Conservation (phyloP, 2,329 filamentous ascomycete genomes). For the Nothophaeocryptopus gaeumannii region DNA sequence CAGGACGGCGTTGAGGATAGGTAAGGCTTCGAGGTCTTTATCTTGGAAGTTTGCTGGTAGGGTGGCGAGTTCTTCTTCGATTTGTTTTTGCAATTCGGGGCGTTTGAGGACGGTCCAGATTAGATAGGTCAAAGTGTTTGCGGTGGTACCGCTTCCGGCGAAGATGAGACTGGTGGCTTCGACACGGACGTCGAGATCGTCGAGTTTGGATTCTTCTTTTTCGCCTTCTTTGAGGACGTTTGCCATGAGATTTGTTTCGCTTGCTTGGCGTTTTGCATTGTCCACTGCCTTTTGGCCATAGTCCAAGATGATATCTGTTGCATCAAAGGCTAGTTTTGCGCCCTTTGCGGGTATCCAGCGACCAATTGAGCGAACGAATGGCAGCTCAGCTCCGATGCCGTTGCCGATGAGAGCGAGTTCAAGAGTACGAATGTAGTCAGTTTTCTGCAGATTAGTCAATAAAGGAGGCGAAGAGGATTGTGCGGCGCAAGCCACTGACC, state of each 20-base stretch:
- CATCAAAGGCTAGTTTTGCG: slow-evolving; percentile 21
- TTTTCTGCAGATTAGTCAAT: neutral
- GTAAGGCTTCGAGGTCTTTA: slow-evolving; percentile 24
- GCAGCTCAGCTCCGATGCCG: slow-evolving; percentile 35
- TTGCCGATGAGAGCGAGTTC: slow-evolving; percentile 1
- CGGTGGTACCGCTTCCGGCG: slow-evolving; percentile 33
- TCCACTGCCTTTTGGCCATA: slow-evolving; percentile 27
- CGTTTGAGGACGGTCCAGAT: slow-evolving; percentile 30
- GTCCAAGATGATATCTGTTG: slow-evolving; percentile 19
- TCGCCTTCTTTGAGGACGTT: slow-evolving; percentile 25
- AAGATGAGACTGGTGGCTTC: slow-evolving; percentile 32
- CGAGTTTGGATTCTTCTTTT: slow-evolving; percentile 23
- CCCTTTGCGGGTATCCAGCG: slow-evolving; percentile 19
- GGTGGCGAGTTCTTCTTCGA: slow-evolving; percentile 26
- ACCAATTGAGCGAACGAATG: slow-evolving; percentile 25
- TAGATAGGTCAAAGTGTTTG: slow-evolving; percentile 31
- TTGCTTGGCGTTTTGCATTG: slow-evolving; percentile 20
- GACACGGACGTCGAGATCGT: slow-evolving; percentile 27
- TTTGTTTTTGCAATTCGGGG: slow-evolving; percentile 16
- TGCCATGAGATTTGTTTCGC: slow-evolving; percentile 25
- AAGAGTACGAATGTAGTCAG: slow-evolving; percentile 1
- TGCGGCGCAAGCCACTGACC: slow-evolving; percentile 15
- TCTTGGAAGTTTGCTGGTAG: slow-evolving; percentile 19
- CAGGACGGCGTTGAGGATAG: slow-evolving; percentile 25
- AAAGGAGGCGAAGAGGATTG: too few relatives aligned